phyloP scores from a whole-genome alignment of 495 filamentous ascomycete species.

The Penicillium mononematosum region DNA sequence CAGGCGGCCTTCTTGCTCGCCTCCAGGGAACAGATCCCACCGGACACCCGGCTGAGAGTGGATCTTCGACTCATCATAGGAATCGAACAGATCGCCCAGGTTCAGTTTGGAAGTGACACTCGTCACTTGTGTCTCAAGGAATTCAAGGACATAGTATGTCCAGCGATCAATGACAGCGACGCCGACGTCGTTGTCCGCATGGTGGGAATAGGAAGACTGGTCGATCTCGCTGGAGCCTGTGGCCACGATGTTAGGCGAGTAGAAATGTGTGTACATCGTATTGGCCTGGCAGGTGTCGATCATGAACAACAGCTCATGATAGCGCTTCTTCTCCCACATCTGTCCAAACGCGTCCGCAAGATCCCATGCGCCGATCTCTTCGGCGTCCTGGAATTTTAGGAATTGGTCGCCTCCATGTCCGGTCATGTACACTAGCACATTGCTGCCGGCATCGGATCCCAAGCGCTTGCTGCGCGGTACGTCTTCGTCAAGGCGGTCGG shows the following conservation, averaged over 20 bases:
- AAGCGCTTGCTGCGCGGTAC: constrained; percentile 91
- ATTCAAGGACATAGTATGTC: constrained; percentile 98
- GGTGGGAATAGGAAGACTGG: constrained; percentile 92
- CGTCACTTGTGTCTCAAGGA: constrained; percentile 85
- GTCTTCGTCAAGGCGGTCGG: constrained; percentile 87
- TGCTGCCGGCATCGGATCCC: constrained; percentile 88
- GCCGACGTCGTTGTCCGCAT: constrained; percentile 95
- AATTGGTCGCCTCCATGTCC: constrained; percentile 99
- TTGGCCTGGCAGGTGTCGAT: constrained; percentile 99
- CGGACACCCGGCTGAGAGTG: constrained; percentile 88
- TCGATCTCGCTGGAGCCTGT: constrained; percentile 92
- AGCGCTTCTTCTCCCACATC: constrained; percentile 99
- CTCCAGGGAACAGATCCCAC: constrained; percentile 87
- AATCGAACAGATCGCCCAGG: constrained; percentile 91
- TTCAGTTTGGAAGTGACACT: constrained; percentile 80
- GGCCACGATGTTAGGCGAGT: constrained; percentile 94
- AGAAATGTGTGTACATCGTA: constrained; percentile 97
- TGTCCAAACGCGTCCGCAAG: constrained; percentile 97
- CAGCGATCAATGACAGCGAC: constrained; percentile 98
- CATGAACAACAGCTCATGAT: constrained; percentile 97
- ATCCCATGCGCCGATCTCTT: constrained; percentile 96
- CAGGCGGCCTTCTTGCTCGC: constrained; percentile 68
- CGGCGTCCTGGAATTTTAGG: constrained; percentile 95
- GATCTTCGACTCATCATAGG: constrained; percentile 91
- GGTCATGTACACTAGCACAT: constrained; percentile 98